Evolutionary conservation across 176 grass and related monocot species (phyloP).

Genomic region (Secale cereale): DNA sequence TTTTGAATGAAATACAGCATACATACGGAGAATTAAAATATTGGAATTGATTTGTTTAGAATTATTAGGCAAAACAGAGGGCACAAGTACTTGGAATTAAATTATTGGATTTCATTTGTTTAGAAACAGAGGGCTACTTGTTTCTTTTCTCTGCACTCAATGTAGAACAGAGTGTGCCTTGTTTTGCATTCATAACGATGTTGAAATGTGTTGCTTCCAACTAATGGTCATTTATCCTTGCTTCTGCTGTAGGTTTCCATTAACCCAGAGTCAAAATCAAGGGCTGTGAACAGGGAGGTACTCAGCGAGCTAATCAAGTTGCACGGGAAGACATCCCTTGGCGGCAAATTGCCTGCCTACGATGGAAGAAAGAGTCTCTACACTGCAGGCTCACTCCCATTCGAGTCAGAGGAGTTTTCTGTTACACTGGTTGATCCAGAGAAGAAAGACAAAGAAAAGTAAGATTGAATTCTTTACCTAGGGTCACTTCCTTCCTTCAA

Average conservation of each 20-base stretch:
- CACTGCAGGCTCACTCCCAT: constrained; percentile 80
- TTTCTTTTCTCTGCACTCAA: neutral
- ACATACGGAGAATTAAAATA: too few relatives aligned
- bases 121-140: neutral
- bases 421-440: constrained; percentile 53
- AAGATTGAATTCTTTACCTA: neutral
- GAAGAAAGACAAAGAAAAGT: constrained; percentile 55
- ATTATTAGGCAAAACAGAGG: too few relatives aligned
- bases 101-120: too few relatives aligned
- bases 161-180: neutral
- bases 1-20: neutral
- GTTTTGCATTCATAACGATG: neutral
- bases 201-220: neutral
- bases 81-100: too few relatives aligned
- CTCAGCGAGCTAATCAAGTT: constrained; percentile 59
- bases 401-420: constrained; percentile 58
- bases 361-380: constrained; percentile 90
- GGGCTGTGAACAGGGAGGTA: constrained; percentile 51
- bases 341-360: constrained; percentile 57
- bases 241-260: constrained; percentile 61
- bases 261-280: constrained; percentile 71
- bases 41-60: too few relatives aligned
- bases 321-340: constrained; percentile 49
- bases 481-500: too few relatives aligned
- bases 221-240: too few relatives aligned